Evolutionary conservation across 1,139 yeast genomes (phyloP), one percentile per base, ranked within the genome.

Genomic region (Schizosaccharomyces versatilis): DNA sequence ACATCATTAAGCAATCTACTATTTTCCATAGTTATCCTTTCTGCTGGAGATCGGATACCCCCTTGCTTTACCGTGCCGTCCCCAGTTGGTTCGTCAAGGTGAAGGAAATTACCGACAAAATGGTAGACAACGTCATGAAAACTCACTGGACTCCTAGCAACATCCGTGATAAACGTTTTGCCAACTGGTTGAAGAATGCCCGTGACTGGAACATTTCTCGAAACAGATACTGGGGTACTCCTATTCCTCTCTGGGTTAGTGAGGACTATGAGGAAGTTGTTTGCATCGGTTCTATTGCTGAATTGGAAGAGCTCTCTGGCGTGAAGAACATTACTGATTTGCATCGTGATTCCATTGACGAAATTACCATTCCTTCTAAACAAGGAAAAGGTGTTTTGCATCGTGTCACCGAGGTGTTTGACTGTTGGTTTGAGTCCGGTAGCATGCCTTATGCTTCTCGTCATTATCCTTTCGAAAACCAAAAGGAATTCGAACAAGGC

Each of bases 31-130:
- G 94, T 69, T 90, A 90, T 69, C 98, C 99, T 64, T 90, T 90
- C 81, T 90, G 99, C 73, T 90, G 99, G 99, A 82, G 99, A 77
- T 88, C 97, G 2, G 98, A 90, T 67, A 93, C 99, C 47, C 99
- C 99, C 54, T 78, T 90, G 68, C 71, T 90, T 62, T 93, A 90
- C 74, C 81, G 94, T 73, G 80, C 95, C 52, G 96, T 90, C 60
- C 98, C 99, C 54, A 93, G 97, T 39, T 90, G 99, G 99, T 93
- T 93, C 64, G 94, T 90, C 58, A 83, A 94, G 68, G 82, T 90
- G 57, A 78, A 77, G 60, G 88, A 84, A 59, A 76, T 84, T 65
- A 77, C 88, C 62, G 96, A 96, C 54, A 78, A 84, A 65, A 85
- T 93, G 88, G 75, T 88, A 66, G 78, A 76, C 58, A 84, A 86